A percentile compares a stretch with the other conserved stretches of the same genome.
Conservation (phyloP, 306 rosid genomes). For the Cicer judaicum region DNA sequence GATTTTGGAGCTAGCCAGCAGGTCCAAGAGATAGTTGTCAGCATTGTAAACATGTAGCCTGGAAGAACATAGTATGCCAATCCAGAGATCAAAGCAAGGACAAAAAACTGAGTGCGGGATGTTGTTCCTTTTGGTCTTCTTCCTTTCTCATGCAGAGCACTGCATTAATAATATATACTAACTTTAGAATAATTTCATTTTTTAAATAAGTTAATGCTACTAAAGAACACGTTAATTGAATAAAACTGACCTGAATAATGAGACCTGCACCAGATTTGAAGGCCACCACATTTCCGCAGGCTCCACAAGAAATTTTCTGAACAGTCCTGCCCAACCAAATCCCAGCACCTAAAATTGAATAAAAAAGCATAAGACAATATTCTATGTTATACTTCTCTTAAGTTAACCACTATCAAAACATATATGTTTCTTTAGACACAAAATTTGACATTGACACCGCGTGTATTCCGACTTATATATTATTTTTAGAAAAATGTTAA, state of each 20-base stretch:
- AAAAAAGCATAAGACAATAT: slow-evolving; percentile 5
- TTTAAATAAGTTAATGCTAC: not conserved
- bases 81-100: slow-evolving; percentile 57
- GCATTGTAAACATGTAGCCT: slow-evolving; percentile 59
- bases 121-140: slow-evolving; percentile 61
- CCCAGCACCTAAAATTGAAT: slow-evolving; percentile 50
- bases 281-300: slow-evolving; percentile 94
- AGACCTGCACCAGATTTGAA: slow-evolving; percentile 74
- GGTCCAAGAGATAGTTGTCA: slow-evolving; percentile 74
- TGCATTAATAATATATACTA: slow-evolving; percentile 38
- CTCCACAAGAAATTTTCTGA: slow-evolving; percentile 71
- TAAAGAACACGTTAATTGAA: not conserved
- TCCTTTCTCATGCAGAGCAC: slow-evolving; percentile 80
- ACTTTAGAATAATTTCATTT: slow-evolving; percentile 10
- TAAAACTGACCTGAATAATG: slow-evolving; percentile 64
- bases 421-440: no score
- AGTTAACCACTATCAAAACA: no score
- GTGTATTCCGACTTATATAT: no score
- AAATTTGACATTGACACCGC: no score
- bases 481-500: no score
- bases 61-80: slow-evolving; percentile 75
- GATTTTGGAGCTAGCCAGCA: slow-evolving; percentile 76
- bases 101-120: slow-evolving; percentile 64
- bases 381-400: not conserved
- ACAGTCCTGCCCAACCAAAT: slow-evolving; percentile 87